Conservation (phyloP, 2,329 filamentous ascomycete genomes). For the Metarhizium robertsii region DNA sequence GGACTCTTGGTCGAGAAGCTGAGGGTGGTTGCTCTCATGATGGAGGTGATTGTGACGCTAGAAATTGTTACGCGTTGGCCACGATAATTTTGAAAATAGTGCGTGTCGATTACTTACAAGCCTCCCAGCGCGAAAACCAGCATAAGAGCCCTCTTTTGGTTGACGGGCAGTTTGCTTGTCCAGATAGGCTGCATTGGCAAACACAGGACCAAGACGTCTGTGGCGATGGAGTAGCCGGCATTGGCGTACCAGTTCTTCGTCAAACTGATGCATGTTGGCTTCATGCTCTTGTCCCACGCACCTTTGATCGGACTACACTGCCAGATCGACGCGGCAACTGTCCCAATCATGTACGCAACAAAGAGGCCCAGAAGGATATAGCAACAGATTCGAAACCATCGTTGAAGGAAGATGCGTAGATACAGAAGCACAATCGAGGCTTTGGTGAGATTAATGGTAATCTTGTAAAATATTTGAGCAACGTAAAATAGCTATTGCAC, state of each 20-base stretch:
- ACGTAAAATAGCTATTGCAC: constrained; percentile 30
- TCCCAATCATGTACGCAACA: constrained; percentile 34
- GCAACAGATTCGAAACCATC: constrained; percentile 34
- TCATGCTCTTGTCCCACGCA: constrained; percentile 33
- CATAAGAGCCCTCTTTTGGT: constrained; percentile 31
- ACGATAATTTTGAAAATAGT: background rate
- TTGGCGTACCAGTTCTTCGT: constrained; percentile 40
- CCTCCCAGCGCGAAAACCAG: constrained; percentile 32
- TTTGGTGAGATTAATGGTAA: constrained; percentile 44
- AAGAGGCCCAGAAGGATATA: constrained; percentile 32
- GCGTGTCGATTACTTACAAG: constrained; percentile 23
- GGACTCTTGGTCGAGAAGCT: constrained; percentile 27
- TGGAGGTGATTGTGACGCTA: constrained; percentile 31
- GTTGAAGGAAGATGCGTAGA: constrained; percentile 41
- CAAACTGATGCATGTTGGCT: constrained; percentile 34
- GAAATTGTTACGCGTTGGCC: background rate
- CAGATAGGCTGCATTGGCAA: constrained; percentile 38
- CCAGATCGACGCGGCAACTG: constrained; percentile 34
- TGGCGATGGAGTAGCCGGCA: constrained; percentile 35
- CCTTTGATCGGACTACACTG: constrained; percentile 39
- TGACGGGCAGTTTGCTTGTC: constrained; percentile 30
- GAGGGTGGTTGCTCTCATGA: constrained; percentile 30
- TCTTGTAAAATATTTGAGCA: constrained; percentile 44
- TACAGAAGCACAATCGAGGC: constrained; percentile 43
- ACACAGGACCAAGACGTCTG: constrained; percentile 35